These are phyloP conservation scores for Sporothrix variecibatus DNA, from an alignment of 2,329 filamentous ascomycete genomes.

Conservation along the genomic window DNA sequence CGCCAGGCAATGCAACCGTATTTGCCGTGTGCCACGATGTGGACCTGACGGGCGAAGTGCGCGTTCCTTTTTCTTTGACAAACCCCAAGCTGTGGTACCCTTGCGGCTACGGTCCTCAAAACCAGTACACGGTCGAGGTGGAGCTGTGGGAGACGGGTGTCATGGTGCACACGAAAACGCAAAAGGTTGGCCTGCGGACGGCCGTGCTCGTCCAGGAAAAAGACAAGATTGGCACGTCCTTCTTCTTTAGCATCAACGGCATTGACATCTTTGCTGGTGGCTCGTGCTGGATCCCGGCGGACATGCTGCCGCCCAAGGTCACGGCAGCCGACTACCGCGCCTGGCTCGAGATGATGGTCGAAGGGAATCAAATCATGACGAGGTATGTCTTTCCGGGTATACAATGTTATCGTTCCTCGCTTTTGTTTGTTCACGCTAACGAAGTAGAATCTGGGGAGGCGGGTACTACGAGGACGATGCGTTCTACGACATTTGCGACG, in stretches of 20 bases:
- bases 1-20: neutral
- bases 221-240: slow-evolving; percentile 69
- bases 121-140: slow-evolving; percentile 68
- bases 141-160: slow-evolving; percentile 46
- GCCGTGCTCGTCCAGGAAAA: slow-evolving; percentile 61
- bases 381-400: slow-evolving; percentile 40
- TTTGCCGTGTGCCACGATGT: neutral
- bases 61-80: slow-evolving; percentile 50
- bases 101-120: slow-evolving; percentile 72
- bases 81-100: slow-evolving; percentile 76
- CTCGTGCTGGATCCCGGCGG: slow-evolving; percentile 81
- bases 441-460: slow-evolving; percentile 66
- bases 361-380: slow-evolving; percentile 80
- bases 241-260: slow-evolving; percentile 78
- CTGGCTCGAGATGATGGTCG: slow-evolving; percentile 73
- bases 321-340: slow-evolving; percentile 65
- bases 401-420: neutral
- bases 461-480: slow-evolving; percentile 70
- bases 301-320: slow-evolving; percentile 75
- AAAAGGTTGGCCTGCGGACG: slow-evolving; percentile 68
- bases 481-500: slow-evolving; percentile 71
- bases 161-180: slow-evolving; percentile 56
- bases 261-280: slow-evolving; percentile 77
- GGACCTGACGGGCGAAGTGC: neutral
- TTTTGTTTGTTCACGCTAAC: neutral